Evolutionary conservation across 768 basidiomycete genomes (phyloP), one percentile per base, ranked within the genome.

Genomic region (Boletus coccyginus): DNA sequence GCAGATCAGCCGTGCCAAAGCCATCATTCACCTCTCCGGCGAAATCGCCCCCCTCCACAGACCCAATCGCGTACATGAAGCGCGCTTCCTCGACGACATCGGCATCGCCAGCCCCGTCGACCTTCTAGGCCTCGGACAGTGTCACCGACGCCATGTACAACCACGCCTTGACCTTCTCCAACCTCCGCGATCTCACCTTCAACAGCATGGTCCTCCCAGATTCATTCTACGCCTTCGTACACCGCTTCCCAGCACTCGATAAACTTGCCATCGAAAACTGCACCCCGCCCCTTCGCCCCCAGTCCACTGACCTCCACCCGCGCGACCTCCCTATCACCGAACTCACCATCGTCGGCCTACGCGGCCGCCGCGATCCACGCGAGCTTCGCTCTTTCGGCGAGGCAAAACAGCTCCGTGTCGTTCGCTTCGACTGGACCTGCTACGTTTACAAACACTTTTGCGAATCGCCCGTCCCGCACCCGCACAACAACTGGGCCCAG

Each of bases 401-500:
- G 35, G 77, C 71, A 0, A 61, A 66, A 12, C 67, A 69, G 3
- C 70, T 81, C 19, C 73, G 70, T 14, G 66, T 69, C n/a, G 65
- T 81, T n/a, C 74, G 73, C 46, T 69, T 81, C 46, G 79, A 80
- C 62, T 75, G 71, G 65, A 74, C 71, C 2, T 74, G 74, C 19
- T 72, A 74, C 43, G 71, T 77, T 17, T 73, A 77, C 62, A 67
- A 67, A 17, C 62, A 62, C 42, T 71, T 63, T 59, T 60, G 43
- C 8, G 57, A 60, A 19, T 14, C 45, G 1, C 59, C 44, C 47
- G 19, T 19, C 29, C 44, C 38, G 0, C 51, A 43, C 29, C 44
- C 38, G 0, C 51, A 43, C 21, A 61, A 55, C 55, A 63, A 58
- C 47, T 60, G 52, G 65, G 51, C 39, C 24, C 64, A 55, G 17